Evolutionary conservation across 108 stramenopile genomes (phyloP), one percentile per base, ranked within the genome.

Genomic region (Schizochytrium sp.): DNA sequence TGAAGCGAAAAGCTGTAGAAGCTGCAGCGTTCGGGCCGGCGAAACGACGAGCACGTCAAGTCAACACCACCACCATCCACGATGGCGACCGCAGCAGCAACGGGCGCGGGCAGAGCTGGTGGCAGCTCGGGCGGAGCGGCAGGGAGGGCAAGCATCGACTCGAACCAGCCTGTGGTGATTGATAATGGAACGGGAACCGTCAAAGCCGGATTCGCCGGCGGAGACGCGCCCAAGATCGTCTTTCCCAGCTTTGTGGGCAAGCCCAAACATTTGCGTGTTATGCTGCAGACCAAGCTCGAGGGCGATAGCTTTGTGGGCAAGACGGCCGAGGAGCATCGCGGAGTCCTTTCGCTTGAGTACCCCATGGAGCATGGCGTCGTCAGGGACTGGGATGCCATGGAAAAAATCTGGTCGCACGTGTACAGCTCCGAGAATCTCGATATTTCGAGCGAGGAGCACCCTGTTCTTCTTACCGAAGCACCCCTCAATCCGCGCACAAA

Each of bases 161-260:
- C 76, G 87, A 96, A 97, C 91, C 97, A 98, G 89, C 97, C 98
- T 59, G 95, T 99, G 58, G 97, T 99, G 72, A 96, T 99, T 57
- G 98, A 99, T 90, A 96, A 96, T 90, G 98, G 97, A 14, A 97
- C 96, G 19, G 94, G 96, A 25, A 92, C 93, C 5, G 90, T 97
- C 69, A 98, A 98, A 89, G 98, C 98, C 53, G 98, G 98, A 5
- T 98, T 99, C 93, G 98, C 98, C 23, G 98, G 98, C 28, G 97
- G 95, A 10, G 96, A 97, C 88, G 96, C 96, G 89, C 98, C 98
- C 4, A 96, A 96, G 95, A 96, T 95, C 88, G 59, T 93, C 5
- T 93, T 92, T 58, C 71, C 88, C 18, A 91, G 96, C 58, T 96
- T 96, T 83, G 97, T 98, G 48, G 98, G 98, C 25, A 91, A 97